A percentile compares a stretch with the other conserved stretches of the same genome.
These are phyloP conservation scores for Hericium erinaceus DNA, from an alignment of 768 basidiomycete genomes.

Conservation along the genomic window DNA sequence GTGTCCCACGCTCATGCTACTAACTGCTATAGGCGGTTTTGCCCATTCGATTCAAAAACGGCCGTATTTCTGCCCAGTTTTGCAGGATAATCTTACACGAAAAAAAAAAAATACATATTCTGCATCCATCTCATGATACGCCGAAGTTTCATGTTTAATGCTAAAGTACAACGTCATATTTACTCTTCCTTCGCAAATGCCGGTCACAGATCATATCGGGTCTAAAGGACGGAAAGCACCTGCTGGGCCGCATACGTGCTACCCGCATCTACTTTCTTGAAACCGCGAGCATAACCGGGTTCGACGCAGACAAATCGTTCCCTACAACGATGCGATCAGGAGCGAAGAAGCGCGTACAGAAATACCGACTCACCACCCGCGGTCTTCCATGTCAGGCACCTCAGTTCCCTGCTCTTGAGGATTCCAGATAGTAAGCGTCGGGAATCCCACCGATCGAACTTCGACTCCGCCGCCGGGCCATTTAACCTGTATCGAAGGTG, in stretches of 20 bases:
- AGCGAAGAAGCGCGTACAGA: constrained; percentile 1
- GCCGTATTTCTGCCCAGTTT: too few species aligned
- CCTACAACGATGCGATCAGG: constrained; percentile 32
- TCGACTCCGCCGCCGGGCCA: constrained; percentile 44
- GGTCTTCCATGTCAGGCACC: constrained; percentile 84
- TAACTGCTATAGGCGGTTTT: too few species aligned
- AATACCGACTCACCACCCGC: constrained; percentile 59
- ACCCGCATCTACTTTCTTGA: constrained; percentile 50
- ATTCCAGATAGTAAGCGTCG: constrained; percentile 93
- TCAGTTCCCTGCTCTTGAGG: constrained; percentile 66
- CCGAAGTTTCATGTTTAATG: too few species aligned
- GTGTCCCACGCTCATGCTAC: too few species aligned
- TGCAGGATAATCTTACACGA: too few species aligned
- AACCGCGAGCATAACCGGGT: constrained; percentile 77
- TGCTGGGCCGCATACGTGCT: constrained; percentile 75
- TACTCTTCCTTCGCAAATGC: too few species aligned
- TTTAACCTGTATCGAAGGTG: constrained; percentile 42
- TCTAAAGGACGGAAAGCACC: constrained; percentile 38
- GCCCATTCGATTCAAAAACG: too few species aligned
- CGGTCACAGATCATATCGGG: not conserved
- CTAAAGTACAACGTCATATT: too few species aligned
- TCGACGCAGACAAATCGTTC: constrained; percentile 85
- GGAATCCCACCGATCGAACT: constrained; percentile 46
- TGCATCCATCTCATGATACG: too few species aligned
- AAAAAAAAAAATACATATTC: too few species aligned